Evolutionary conservation across 2,329 filamentous ascomycete genomes (phyloP).

Genomic region (Kalmusia sp.): DNA sequence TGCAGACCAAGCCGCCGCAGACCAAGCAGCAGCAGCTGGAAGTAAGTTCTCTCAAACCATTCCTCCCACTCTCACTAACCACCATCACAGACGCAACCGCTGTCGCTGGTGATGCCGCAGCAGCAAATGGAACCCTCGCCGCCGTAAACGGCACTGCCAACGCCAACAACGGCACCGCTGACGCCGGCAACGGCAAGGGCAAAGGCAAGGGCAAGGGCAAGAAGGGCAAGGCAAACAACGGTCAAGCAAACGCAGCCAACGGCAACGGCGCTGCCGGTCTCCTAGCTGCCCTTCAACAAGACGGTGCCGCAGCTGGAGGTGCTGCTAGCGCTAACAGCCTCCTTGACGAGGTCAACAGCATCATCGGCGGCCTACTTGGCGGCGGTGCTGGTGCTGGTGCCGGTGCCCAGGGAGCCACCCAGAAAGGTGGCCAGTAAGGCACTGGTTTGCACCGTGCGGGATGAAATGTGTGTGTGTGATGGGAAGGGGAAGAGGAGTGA

Average conservation of each 20-base stretch:
- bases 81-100: constrained; percentile 17
- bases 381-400: constrained; percentile 5
- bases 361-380: constrained; percentile 11
- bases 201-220: constrained; percentile 12
- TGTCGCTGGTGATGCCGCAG: constrained; percentile 11
- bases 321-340: constrained; percentile 1
- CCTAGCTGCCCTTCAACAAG: constrained; percentile 5
- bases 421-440: not conserved
- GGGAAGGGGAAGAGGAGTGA: not conserved
- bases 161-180: constrained; percentile 3
- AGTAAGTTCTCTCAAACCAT: not conserved
- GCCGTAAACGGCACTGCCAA: constrained; percentile 11
- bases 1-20: constrained; percentile 4
- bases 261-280: constrained; percentile 6
- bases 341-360: not conserved
- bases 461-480: not conserved
- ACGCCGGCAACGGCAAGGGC: constrained; percentile 12
- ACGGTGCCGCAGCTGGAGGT: not conserved
- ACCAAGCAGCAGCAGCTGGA: not conserved
- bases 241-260: constrained; percentile 15
- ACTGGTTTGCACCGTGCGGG: not conserved
- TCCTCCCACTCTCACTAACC: not conserved
- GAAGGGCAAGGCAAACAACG: constrained; percentile 12
- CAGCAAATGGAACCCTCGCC: constrained; percentile 13
- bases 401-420: not conserved